Percentiles rank a stretch among this genome's conserved stretches.
phyloP scores from a whole-genome alignment of 2,329 filamentous ascomycete genomes.

The Aspergillus sp. region DNA sequence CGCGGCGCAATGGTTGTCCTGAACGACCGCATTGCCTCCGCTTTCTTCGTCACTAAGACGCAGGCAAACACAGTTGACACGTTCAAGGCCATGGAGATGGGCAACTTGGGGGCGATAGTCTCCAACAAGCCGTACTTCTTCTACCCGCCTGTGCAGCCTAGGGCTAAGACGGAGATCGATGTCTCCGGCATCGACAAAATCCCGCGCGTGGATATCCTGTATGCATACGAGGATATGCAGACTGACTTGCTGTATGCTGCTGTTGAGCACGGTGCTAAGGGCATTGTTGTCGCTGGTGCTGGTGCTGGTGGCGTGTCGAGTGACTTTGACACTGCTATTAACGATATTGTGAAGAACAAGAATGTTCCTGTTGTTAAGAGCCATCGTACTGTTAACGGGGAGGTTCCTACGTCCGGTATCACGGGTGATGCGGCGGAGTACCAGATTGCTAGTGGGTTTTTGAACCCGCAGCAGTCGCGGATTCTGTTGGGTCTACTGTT shows the following conservation, averaged over 20 bases:
- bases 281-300: conserved; percentile 20
- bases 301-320: conserved; percentile 17
- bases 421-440: conserved; percentile 6
- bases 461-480: conserved; percentile 7
- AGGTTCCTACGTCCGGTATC: conserved; percentile 15
- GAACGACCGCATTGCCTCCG: conserved; percentile 55
- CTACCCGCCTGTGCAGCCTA: conserved; percentile 46
- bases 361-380: conserved; percentile 17
- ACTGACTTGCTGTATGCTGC: conserved; percentile 16
- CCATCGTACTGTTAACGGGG: conserved; percentile 19
- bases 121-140: conserved; percentile 56
- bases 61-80: conserved; percentile 59
- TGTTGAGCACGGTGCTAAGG: conserved; percentile 18
- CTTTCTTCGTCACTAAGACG: conserved; percentile 56
- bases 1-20: conserved; percentile 55
- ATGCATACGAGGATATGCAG: conserved; percentile 21
- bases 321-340: conserved; percentile 10
- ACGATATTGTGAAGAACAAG: conserved; percentile 9
- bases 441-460: conserved; percentile 16
- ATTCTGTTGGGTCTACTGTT: conserved; percentile 8
- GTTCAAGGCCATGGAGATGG: conserved; percentile 53
- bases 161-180: conserved; percentile 31
- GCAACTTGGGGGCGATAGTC: conserved; percentile 53
- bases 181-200: conserved; percentile 11
- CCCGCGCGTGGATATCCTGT: conserved; percentile 22